Evolutionary conservation across 2,329 filamentous ascomycete genomes (phyloP), one percentile per base, ranked within the genome.

Genomic region (Fusarium nematophilum): DNA sequence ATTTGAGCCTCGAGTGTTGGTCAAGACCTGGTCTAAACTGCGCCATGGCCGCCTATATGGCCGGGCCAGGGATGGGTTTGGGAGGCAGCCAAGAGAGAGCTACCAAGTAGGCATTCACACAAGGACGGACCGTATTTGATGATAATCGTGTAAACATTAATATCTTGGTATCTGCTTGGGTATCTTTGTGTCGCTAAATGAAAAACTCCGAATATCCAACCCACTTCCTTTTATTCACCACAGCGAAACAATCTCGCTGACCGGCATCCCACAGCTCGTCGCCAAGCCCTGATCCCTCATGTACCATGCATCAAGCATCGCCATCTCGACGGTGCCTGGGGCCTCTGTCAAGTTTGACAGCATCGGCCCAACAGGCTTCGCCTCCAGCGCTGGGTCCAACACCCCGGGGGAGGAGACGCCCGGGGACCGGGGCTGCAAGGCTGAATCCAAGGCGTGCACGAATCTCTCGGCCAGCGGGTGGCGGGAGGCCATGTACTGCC

Each of bases 281-380:
- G 57, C 17, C 2, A 63, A 17, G 7, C 56, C 63, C 9, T 59
- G 58, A 4, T 52, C 50, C 4, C 25, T 54, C 26, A 54, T 10
- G 38, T 70, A 65, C 67, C 67, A 70, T 4, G 59, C 62, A 44
- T 70, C 59, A 1, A 70, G 40, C 34, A 69, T 26, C 4, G 53
- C 40, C 55, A 70, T 49, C 42, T 69, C 67, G 17, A 33, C 23
- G 26, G 53, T 46, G 10, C 61, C 63, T 3, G 43, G 26, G 9
- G 34, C 10, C 8, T 60, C 59, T 2, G 53, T 54, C 36, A 55
- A 6, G 6, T 53, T 62, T 1, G 59, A 49, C 4, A 63, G 17
- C 1, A 53, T 15, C 1, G 52, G 42, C 3, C 59, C 56, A 18
- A 53, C 36, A 17, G 43, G 4, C 9, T 52, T 62, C 0, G 58